Conservation (phyloP, 495 filamentous ascomycete species). For the Aspergillus asperescens region DNA sequence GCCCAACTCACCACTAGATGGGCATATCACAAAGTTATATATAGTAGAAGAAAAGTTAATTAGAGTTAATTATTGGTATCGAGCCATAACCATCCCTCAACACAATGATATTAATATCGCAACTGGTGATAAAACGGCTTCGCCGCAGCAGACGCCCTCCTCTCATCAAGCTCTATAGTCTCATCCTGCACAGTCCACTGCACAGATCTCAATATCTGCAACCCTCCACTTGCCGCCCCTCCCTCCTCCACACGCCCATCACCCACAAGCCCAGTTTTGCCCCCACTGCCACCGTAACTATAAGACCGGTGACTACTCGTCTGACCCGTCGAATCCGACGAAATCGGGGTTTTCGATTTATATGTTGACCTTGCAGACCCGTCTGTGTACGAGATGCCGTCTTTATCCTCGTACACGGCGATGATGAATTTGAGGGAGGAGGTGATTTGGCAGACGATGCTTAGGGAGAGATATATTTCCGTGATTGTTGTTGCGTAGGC, state of each 20-base stretch:
- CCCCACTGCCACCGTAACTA: background rate
- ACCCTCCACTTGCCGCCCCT: background rate
- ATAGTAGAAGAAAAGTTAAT: too few species aligned
- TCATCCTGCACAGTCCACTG: background rate
- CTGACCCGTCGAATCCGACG: background rate
- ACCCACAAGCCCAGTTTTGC: background rate
- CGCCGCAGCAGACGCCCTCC: background rate
- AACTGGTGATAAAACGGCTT: background rate
- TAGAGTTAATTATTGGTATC: too few species aligned
- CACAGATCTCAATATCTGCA: background rate
- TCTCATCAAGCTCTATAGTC: background rate
- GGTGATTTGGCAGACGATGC: constrained; percentile 21
- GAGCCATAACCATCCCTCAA: too few species aligned
- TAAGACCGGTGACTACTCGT: background rate
- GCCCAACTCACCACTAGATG: too few species aligned
- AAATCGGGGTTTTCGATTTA: background rate
- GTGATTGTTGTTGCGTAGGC: constrained; percentile 22
- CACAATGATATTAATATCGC: too few species aligned
- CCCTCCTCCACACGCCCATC: background rate
- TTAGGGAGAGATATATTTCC: constrained; percentile 25
- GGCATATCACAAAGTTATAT: too few species aligned
- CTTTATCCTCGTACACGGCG: constrained; percentile 30
- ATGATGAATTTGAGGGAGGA: constrained; percentile 39
- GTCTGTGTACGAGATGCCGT: constrained; percentile 29
- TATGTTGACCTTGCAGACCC: background rate